These are phyloP conservation scores for Microbotryum saponariae DNA, from an alignment of 1,284 basidiomycete species.

Conservation along the genomic window DNA sequence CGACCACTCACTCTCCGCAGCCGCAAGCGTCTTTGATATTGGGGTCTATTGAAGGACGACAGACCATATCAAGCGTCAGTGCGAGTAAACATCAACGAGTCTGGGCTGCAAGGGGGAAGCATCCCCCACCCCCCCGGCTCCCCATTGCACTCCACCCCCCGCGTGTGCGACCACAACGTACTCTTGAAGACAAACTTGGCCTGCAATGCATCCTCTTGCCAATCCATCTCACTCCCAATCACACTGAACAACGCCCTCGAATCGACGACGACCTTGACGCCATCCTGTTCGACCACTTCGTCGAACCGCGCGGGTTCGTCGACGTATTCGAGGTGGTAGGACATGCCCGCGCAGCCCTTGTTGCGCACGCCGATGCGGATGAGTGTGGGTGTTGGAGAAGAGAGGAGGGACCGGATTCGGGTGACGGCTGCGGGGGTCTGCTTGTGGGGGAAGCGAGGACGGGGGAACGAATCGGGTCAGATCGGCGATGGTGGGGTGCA, in stretches of 20 bases:
- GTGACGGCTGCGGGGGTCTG: constrained; percentile 75
- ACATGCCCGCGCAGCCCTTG: constrained; percentile 97
- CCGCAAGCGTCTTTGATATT: constrained; percentile 77
- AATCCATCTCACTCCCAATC: constrained; percentile 98
- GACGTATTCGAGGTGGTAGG: constrained; percentile 96
- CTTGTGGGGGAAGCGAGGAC: background rate
- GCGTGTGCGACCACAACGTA: constrained; percentile 48
- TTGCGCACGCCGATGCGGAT: constrained; percentile 93
- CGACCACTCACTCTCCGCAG: constrained; percentile 63
- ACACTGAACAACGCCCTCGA: constrained; percentile 96
- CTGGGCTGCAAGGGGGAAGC: no score
- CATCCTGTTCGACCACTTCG: constrained; percentile 94
- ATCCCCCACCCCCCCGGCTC: background rate
- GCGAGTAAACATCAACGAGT: constrained; percentile 45
- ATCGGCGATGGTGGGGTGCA: background rate
- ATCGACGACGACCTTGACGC: constrained; percentile 88
- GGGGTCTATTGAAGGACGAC: constrained; percentile 35
- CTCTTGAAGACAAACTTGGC: constrained; percentile 87
- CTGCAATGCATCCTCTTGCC: constrained; percentile 87
- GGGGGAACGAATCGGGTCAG: background rate
- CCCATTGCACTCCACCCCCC: background rate
- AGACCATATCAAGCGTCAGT: background rate
- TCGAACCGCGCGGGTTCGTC: constrained; percentile 85
- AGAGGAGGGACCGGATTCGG: constrained; percentile 60
- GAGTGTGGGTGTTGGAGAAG: constrained; percentile 75